phyloP scores from a whole-genome alignment of 2,329 filamentous ascomycete species.

The Ophiognomonia clavigignenti-juglandacearum region DNA sequence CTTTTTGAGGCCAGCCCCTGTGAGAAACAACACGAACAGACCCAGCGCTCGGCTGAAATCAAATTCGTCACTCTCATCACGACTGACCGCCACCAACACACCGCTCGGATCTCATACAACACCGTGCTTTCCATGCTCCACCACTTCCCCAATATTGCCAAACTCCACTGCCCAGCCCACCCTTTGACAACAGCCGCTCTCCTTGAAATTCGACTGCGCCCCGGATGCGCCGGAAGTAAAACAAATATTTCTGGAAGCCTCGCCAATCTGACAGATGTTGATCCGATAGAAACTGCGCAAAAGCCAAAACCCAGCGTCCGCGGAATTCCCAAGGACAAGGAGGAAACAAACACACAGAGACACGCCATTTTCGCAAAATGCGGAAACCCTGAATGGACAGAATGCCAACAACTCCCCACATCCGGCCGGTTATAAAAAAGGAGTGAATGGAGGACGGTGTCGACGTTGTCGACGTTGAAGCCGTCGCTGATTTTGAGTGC shows the following conservation, averaged over 20 bases:
- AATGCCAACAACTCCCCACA: slow-evolving; percentile 12
- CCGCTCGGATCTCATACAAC: slow-evolving; percentile 10
- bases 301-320: slow-evolving; percentile 10
- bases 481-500: slow-evolving; percentile 1
- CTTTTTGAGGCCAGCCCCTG: too few species aligned
- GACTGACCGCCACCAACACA: slow-evolving; percentile 14
- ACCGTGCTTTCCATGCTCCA: slow-evolving; percentile 7
- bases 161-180: slow-evolving; percentile 14
- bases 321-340: slow-evolving; percentile 2
- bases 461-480: slow-evolving; percentile 8
- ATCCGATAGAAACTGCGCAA: slow-evolving; percentile 3
- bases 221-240: slow-evolving; percentile 4
- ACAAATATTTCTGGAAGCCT: slow-evolving; percentile 7
- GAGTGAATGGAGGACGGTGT: slow-evolving; percentile 13
- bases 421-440: slow-evolving; percentile 13
- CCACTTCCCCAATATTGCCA: slow-evolving; percentile 15
- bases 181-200: slow-evolving; percentile 8
- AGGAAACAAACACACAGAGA: slow-evolving; percentile 7
- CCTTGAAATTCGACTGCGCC: slow-evolving; percentile 11
- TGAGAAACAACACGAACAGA: too few species aligned
- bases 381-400: slow-evolving; percentile 7
- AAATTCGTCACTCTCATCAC: background rate
- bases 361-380: slow-evolving; percentile 11
- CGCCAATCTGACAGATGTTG: slow-evolving; percentile 2
- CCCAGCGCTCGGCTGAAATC: background rate